Conservation (phyloP, 352 stramenopile genomes). For the Globisporangium abappressorium region DNA sequence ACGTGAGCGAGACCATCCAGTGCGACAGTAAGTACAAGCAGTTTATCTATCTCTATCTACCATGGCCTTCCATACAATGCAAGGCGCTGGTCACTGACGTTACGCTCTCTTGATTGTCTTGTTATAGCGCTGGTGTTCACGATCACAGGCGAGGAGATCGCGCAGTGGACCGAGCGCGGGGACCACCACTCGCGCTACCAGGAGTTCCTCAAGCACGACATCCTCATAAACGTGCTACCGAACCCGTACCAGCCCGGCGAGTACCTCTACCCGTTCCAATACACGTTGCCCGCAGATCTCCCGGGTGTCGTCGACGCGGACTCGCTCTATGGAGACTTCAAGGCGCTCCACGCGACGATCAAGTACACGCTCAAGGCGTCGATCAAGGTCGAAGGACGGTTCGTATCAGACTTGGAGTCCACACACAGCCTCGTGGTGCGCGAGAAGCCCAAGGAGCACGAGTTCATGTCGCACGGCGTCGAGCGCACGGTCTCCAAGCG, state of each 20-base stretch:
- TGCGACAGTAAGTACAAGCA: conserved; percentile 43
- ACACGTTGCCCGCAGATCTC: conserved; percentile 47
- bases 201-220: conserved; percentile 63
- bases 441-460: conserved; percentile 17
- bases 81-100: not conserved
- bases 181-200: conserved; percentile 70
- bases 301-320: conserved; percentile 61
- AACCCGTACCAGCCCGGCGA: conserved; percentile 54
- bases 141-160: conserved; percentile 61
- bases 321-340: conserved; percentile 42
- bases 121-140: conserved; percentile 47
- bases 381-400: conserved; percentile 64
- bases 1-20: conserved; percentile 50
- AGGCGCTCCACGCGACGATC: conserved; percentile 63
- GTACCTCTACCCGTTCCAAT: conserved; percentile 72
- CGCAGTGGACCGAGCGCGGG: conserved; percentile 55
- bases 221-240: conserved; percentile 45
- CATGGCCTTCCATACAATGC: not conserved
- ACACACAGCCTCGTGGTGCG: conserved; percentile 49
- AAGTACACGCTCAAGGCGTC: conserved; percentile 72
- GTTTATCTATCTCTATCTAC: not conserved
- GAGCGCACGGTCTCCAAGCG: conserved; percentile 66
- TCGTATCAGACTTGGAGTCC: conserved; percentile 69
- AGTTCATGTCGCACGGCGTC: conserved; percentile 26
- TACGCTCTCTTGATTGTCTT: not conserved